Conservation (phyloP, 2,329 filamentous ascomycete species). For the Penicillium digitatum region DNA sequence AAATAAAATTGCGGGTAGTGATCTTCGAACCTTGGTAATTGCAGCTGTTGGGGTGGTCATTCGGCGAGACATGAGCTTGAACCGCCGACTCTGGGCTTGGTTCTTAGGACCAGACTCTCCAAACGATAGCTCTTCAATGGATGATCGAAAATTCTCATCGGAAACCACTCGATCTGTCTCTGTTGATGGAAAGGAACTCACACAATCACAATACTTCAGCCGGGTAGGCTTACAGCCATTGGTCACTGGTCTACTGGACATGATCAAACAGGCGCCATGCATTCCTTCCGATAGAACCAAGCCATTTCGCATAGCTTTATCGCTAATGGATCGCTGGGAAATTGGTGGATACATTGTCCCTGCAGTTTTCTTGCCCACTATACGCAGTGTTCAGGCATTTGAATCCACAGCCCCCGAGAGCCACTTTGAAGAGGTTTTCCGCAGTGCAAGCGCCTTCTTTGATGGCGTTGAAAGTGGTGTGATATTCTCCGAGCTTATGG, state of each 20-base stretch:
- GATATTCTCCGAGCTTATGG: constrained; percentile 80
- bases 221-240: constrained; percentile 71
- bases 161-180: constrained; percentile 27
- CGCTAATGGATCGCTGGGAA: constrained; percentile 97
- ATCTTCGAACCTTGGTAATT: constrained; percentile 75
- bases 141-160: constrained; percentile 27
- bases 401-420: constrained; percentile 62
- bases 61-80: constrained; percentile 92
- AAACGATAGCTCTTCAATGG: constrained; percentile 32
- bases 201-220: constrained; percentile 76
- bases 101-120: constrained; percentile 73
- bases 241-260: constrained; percentile 67
- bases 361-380: constrained; percentile 79
- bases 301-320: constrained; percentile 87
- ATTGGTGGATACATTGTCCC: constrained; percentile 87
- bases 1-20: constrained; percentile 64
- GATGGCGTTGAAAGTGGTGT: constrained; percentile 92
- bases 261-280: constrained; percentile 60
- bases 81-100: constrained; percentile 93
- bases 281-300: constrained; percentile 67
- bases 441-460: constrained; percentile 93
- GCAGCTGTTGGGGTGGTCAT: constrained; percentile 84
- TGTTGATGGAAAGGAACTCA: constrained; percentile 45
- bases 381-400: constrained; percentile 74
- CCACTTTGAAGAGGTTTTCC: constrained; percentile 79